Evolutionary conservation across 2,329 filamentous ascomycete genomes (phyloP).

Genomic region (Camptophora hylomeconis): DNA sequence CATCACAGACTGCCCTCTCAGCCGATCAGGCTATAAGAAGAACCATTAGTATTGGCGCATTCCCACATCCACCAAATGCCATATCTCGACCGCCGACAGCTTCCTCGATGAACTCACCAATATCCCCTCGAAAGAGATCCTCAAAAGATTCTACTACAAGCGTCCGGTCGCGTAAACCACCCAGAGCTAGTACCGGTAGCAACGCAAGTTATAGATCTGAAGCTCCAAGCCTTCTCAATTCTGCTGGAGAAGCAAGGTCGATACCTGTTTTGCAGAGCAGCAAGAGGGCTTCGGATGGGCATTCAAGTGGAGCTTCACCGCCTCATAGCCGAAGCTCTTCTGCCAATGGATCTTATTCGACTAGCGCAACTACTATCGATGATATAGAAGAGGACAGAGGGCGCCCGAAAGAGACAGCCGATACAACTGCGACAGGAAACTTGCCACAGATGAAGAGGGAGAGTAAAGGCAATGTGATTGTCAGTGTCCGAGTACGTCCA

Average conservation of each 20-base stretch:
- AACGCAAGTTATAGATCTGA: conserved; percentile 35
- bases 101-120: conserved; percentile 30
- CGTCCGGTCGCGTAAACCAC: conserved; percentile 41
- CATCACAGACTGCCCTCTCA: conserved; percentile 27
- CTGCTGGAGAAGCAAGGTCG: conserved; percentile 63
- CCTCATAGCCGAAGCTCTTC: conserved; percentile 85
- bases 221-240: conserved; percentile 66
- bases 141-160: conserved; percentile 32
- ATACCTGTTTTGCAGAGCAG: conserved; percentile 48
- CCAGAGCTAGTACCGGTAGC: conserved; percentile 42
- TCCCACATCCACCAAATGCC: conserved; percentile 74
- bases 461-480: conserved; percentile 84
- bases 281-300: conserved; percentile 54
- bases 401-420: conserved; percentile 21
- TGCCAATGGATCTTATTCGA: conserved; percentile 82
- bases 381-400: conserved; percentile 50
- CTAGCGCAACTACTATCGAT: conserved; percentile 78
- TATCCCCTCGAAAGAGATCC: conserved; percentile 18
- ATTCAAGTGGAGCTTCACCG: conserved; percentile 67
- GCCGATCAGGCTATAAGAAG: conserved; percentile 64
- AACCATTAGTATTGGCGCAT: conserved; percentile 84
- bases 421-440: conserved; percentile 22
- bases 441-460: no score
- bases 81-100: conserved; percentile 48
- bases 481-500: conserved; percentile 86